These are phyloP conservation scores for Grosmannia clavigera DNA, from an alignment of 2,329 filamentous ascomycete species.

Conservation along the genomic window DNA sequence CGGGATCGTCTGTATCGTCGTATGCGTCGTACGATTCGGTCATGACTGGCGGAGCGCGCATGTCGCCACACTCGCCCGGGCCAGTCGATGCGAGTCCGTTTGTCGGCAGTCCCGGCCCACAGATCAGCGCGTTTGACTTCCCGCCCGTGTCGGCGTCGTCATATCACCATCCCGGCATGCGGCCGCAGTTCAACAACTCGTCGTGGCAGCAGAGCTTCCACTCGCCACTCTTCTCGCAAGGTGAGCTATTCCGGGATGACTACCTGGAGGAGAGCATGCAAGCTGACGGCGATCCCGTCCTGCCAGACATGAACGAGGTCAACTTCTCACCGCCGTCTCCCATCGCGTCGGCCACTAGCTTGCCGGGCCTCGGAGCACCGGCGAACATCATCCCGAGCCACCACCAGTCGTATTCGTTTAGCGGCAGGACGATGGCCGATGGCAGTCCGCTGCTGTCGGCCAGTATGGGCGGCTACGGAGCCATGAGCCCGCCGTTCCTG, in stretches of 20 bases:
- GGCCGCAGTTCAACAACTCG: constrained; percentile 11
- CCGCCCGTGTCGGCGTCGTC: neutral
- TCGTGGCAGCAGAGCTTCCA: constrained; percentile 14
- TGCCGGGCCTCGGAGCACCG: constrained; percentile 8
- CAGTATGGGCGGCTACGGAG: constrained; percentile 1
- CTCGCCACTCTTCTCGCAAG: constrained; percentile 10
- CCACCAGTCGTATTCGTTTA: constrained; percentile 9
- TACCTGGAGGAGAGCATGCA: neutral
- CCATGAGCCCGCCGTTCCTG: constrained; percentile 12
- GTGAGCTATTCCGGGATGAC: neutral
- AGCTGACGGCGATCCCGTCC: neutral
- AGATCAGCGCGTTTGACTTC: constrained; percentile 12
- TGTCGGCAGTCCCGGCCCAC: constrained; percentile 12
- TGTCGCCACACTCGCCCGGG: constrained; percentile 13
- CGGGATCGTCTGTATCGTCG: constrained; percentile 13
- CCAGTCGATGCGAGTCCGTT: constrained; percentile 12
- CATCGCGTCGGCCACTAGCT: constrained; percentile 6
- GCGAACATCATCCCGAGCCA: constrained; percentile 10
- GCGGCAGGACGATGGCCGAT: constrained; percentile 1
- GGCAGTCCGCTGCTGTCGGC: constrained; percentile 1
- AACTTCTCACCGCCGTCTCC: constrained; percentile 14
- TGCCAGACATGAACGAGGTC: constrained; percentile 9
- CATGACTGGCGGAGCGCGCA: constrained; percentile 8
- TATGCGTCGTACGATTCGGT: constrained; percentile 13
- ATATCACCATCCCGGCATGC: constrained; percentile 12